phyloP scores from a whole-genome alignment of 2,329 filamentous ascomycete species.

The Davidsoniella australis region DNA sequence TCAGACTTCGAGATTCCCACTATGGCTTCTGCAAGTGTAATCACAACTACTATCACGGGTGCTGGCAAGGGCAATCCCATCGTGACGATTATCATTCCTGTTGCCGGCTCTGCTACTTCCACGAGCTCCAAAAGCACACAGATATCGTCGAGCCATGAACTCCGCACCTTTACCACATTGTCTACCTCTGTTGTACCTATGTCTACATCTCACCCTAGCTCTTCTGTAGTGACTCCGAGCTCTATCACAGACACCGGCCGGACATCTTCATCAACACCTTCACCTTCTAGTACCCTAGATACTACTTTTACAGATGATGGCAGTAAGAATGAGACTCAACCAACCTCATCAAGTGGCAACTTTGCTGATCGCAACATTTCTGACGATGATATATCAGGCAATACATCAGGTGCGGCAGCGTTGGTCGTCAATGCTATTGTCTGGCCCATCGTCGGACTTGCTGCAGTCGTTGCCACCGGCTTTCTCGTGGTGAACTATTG shows the following conservation, averaged over 20 bases:
- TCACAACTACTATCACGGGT: constrained; percentile 6
- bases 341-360: no score
- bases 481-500: not conserved
- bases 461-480: not conserved
- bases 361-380: no score
- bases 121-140: not conserved
- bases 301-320: no score
- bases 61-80: constrained; percentile 6
- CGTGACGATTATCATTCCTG: constrained; percentile 9
- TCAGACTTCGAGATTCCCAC: constrained; percentile 4
- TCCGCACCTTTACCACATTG: not conserved
- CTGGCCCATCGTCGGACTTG: constrained; percentile 7
- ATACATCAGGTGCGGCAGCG: no score
- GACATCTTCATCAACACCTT: no score
- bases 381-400: no score
- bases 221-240: no score
- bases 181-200: not conserved
- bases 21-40: not conserved
- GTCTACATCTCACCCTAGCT: not conserved
- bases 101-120: not conserved
- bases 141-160: not conserved
- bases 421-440: constrained; percentile 9
- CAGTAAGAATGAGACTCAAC: no score
- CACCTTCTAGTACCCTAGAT: not conserved
- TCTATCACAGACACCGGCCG: no score